Evolutionary conservation across 805 yeast species (phyloP).

Genomic region (Lipomyces spencermartinsiae): DNA sequence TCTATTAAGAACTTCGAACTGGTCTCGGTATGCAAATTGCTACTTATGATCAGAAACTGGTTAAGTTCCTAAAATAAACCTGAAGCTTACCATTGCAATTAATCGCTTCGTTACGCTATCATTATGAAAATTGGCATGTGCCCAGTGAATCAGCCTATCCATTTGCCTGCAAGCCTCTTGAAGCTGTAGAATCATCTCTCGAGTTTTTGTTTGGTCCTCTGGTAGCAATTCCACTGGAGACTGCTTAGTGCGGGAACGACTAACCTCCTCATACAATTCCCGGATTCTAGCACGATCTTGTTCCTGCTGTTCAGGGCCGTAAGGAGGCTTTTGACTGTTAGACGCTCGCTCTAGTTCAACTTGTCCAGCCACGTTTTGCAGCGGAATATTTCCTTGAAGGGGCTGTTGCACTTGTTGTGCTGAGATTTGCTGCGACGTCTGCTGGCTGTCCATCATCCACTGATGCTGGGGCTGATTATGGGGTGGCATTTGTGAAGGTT

Average conservation of each 20-base stretch:
- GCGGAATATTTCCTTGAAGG: conserved; percentile 6
- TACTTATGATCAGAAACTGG: neutral
- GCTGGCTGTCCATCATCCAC: conserved; percentile 13
- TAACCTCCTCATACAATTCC: conserved; percentile 27
- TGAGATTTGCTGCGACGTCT: conserved; percentile 1
- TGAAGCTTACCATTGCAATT: conserved; percentile 29
- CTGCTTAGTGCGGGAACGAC: conserved; percentile 17
- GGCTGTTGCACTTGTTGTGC: conserved; percentile 2
- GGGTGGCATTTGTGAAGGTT: conserved; percentile 17
- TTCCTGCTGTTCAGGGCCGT: conserved; percentile 27
- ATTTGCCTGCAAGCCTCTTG: conserved; percentile 33
- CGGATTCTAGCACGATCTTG: conserved; percentile 24
- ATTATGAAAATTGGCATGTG: conserved; percentile 27
- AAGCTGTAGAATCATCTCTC: conserved; percentile 17
- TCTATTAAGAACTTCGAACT: conserved; percentile 28
- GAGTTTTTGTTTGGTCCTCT: conserved; percentile 26
- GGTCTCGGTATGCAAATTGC: conserved; percentile 36
- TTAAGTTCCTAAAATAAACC: neutral
- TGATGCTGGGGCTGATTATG: conserved; percentile 20
- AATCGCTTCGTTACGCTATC: conserved; percentile 27
- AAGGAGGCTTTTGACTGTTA: conserved; percentile 2
- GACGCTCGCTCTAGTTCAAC: neutral
- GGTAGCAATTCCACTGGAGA: conserved; percentile 24
- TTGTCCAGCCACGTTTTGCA: neutral
- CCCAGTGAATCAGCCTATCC: conserved; percentile 32